Evolutionary conservation across 2,329 filamentous ascomycete genomes (phyloP).

Genomic region (Pseudomassariella vexata): DNA sequence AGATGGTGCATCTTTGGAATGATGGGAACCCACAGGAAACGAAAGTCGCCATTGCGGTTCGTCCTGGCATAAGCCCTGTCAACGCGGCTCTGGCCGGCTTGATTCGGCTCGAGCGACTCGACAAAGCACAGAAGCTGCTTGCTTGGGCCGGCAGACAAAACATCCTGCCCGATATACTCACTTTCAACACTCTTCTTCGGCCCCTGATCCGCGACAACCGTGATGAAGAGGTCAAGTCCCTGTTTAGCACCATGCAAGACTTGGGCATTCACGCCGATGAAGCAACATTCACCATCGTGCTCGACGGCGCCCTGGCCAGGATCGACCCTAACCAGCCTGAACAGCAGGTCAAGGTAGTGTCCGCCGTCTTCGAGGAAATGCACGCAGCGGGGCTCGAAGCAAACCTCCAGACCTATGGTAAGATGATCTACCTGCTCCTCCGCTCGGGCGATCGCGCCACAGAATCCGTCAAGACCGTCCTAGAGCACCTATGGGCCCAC

Average conservation of each 20-base stretch:
- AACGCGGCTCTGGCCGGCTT: slow-evolving; percentile 67
- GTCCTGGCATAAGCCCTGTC: slow-evolving; percentile 59
- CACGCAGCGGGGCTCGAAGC: slow-evolving; percentile 49
- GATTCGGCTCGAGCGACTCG: slow-evolving; percentile 39
- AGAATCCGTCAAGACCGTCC: slow-evolving; percentile 51
- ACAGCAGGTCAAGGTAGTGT: slow-evolving; percentile 46
- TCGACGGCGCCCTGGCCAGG: slow-evolving; percentile 50
- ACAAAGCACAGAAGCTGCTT: slow-evolving; percentile 48
- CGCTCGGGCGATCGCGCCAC: slow-evolving; percentile 33
- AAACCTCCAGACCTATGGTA: slow-evolving; percentile 60
- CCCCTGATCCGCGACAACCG: slow-evolving; percentile 47
- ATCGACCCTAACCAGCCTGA: slow-evolving; percentile 28
- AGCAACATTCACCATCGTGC: slow-evolving; percentile 68
- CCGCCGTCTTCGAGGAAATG: slow-evolving; percentile 37
- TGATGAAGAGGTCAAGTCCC: slow-evolving; percentile 37
- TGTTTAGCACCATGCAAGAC: slow-evolving; percentile 55
- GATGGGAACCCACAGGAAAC: no score
- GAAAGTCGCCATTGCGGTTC: slow-evolving; percentile 37
- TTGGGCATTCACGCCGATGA: slow-evolving; percentile 52
- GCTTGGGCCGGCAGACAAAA: slow-evolving; percentile 51
- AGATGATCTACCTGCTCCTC: slow-evolving; percentile 63
- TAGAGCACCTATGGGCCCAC: slow-evolving; percentile 53
- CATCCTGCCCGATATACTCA: slow-evolving; percentile 50
- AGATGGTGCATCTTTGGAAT: slow-evolving; percentile 64
- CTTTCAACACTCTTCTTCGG: slow-evolving; percentile 66